Percentiles rank a stretch among this genome's conserved stretches.
Conservation (phyloP, 306 rosid species). For the Spatholobus suberectus region DNA sequence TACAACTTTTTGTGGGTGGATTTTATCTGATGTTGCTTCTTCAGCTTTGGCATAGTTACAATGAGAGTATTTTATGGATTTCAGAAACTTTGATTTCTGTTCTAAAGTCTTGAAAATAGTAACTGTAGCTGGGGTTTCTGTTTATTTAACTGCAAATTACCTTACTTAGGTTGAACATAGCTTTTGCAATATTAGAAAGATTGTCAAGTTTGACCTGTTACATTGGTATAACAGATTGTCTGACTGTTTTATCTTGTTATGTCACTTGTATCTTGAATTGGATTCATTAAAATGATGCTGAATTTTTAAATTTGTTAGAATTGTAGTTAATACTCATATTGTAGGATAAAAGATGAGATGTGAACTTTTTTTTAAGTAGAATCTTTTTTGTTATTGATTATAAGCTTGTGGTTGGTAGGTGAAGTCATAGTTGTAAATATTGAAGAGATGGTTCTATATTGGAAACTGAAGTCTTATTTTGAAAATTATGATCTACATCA, state of each 20-base stretch:
- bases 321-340: conserved; percentile 13
- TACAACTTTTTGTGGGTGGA: neutral
- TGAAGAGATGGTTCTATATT: conserved; percentile 6
- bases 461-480: conserved; percentile 3
- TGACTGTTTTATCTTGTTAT: neutral
- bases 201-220: neutral
- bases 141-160: neutral
- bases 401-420: conserved; percentile 27
- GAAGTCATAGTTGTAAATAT: conserved; percentile 16
- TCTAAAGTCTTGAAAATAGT: neutral
- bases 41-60: neutral
- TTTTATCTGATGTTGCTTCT: neutral
- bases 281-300: neutral
- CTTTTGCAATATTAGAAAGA: neutral
- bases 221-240: neutral
- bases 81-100: neutral
- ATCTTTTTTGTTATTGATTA: neutral
- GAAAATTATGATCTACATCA: conserved; percentile 17
- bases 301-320: neutral
- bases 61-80: neutral
- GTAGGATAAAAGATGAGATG: neutral
- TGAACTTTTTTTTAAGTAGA: neutral
- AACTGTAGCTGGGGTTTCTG: neutral
- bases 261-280: conserved; percentile 30
- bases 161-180: neutral